Evolutionary conservation across 768 basidiomycete genomes (phyloP).

Genomic region (Rhizopogon rudus): DNA sequence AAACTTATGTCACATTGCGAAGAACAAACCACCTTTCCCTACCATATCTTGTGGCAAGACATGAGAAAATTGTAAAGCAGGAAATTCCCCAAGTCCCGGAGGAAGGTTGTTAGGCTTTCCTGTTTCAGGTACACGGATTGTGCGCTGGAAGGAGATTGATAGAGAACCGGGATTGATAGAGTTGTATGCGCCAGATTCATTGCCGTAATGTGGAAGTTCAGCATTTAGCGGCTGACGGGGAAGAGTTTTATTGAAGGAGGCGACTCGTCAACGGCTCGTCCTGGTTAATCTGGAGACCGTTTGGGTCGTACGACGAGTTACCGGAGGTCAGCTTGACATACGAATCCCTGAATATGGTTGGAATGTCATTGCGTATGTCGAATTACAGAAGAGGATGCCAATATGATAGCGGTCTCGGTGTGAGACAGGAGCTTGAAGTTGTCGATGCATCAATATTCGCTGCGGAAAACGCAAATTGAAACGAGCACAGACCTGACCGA

Average conservation of each 20-base stretch:
- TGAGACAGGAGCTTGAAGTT: too few relatives aligned
- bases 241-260: too few relatives aligned
- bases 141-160: neutral
- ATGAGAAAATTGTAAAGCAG: slow-evolving; percentile 9
- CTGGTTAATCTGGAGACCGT: neutral
- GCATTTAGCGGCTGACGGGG: too few relatives aligned
- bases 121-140: neutral
- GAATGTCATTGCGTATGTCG: too few relatives aligned
- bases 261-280: too few relatives aligned
- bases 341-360: too few relatives aligned
- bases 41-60: slow-evolving; percentile 14
- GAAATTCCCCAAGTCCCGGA: neutral
- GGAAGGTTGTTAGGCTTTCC: neutral
- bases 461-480: too few relatives aligned
- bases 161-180: too few relatives aligned
- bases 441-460: too few relatives aligned
- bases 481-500: too few relatives aligned
- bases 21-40: slow-evolving; percentile 20
- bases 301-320: neutral
- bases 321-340: neutral
- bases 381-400: too few relatives aligned
- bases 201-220: neutral
- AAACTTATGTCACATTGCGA: slow-evolving; percentile 12
- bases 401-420: too few relatives aligned
- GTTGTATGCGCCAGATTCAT: neutral